A percentile compares a stretch with the other conserved stretches of the same genome.
These are phyloP conservation scores for Ogataea paraovalis DNA, from an alignment of 805 yeast species.

Conservation along the genomic window DNA sequence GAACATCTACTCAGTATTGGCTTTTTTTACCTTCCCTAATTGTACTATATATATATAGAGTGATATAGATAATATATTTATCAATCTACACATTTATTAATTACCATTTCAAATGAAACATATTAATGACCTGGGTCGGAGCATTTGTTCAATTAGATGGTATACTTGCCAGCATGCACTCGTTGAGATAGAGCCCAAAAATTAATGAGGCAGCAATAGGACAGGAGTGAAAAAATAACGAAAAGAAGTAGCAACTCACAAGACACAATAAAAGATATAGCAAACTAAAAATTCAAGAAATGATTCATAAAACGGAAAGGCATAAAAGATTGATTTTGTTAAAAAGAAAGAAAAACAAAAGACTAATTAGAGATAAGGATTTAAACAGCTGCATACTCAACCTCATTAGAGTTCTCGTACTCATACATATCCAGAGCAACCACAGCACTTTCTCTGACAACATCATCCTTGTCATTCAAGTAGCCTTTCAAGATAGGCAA, in stretches of 20 bases:
- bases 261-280: not conserved
- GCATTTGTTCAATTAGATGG: not conserved
- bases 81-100: not conserved
- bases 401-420: conserved; percentile 79
- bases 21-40: not conserved
- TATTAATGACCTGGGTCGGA: no score
- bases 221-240: not conserved
- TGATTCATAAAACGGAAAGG: not conserved
- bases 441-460: conserved; percentile 93
- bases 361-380: no score
- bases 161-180: not conserved
- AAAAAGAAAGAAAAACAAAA: conserved; percentile 1
- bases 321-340: not conserved
- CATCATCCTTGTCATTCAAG: conserved; percentile 76
- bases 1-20: not conserved
- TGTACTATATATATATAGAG: not conserved
- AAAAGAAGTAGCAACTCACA: not conserved
- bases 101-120: no score
- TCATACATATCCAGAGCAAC: conserved; percentile 99
- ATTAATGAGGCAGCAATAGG: not conserved
- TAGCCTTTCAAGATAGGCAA: conserved; percentile 80
- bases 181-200: not conserved
- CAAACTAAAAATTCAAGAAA: not conserved
- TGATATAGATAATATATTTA: not conserved
- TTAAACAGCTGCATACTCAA: conserved; percentile 58